Percentiles rank a stretch among this genome's conserved stretches.
Evolutionary conservation across 805 yeast species (phyloP).

Genomic region (Yamadazyma phyllophila): DNA sequence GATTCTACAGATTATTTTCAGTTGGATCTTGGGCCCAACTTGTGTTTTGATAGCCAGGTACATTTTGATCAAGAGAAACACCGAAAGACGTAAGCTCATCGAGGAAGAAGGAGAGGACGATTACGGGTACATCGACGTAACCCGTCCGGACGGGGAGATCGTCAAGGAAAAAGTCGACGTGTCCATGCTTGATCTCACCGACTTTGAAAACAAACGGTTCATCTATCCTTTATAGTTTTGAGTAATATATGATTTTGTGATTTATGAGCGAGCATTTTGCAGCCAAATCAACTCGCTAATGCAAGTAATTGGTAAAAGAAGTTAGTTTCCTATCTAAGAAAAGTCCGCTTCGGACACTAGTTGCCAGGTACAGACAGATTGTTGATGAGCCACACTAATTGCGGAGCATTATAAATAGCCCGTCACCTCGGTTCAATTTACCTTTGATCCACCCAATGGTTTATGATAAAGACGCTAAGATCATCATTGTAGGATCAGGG

Average conservation of each 20-base stretch:
- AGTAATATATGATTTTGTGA: too few relatives aligned
- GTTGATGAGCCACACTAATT: neutral
- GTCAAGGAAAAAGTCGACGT: conserved; percentile 10
- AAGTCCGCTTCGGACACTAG: too few relatives aligned
- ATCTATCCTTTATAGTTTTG: conserved; percentile 10
- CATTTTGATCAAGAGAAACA: conserved; percentile 46
- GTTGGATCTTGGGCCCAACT: conserved; percentile 47
- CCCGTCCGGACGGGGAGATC: conserved; percentile 8
- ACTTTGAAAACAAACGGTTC: conserved; percentile 12
- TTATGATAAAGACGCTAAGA: neutral
- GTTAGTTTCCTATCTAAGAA: neutral
- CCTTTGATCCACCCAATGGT: conserved; percentile 1
- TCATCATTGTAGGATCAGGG: too few relatives aligned
- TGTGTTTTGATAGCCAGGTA: conserved; percentile 43
- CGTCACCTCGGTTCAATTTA: neutral
- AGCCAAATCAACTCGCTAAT: too few relatives aligned
- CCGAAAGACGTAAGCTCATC: conserved; percentile 23
- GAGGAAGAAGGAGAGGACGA: conserved; percentile 10
- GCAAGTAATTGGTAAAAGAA: too few relatives aligned
- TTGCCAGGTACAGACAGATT: neutral
- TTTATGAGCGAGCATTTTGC: neutral
- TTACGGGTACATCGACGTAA: conserved; percentile 9
- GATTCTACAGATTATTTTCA: conserved; percentile 55
- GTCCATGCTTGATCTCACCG: conserved; percentile 14
- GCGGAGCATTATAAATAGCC: too few relatives aligned